Percentiles rank a stretch among this genome's conserved stretches.
These are phyloP conservation scores for Yarrowia osloensis DNA, from an alignment of 805 yeast species.

Conservation along the genomic window DNA sequence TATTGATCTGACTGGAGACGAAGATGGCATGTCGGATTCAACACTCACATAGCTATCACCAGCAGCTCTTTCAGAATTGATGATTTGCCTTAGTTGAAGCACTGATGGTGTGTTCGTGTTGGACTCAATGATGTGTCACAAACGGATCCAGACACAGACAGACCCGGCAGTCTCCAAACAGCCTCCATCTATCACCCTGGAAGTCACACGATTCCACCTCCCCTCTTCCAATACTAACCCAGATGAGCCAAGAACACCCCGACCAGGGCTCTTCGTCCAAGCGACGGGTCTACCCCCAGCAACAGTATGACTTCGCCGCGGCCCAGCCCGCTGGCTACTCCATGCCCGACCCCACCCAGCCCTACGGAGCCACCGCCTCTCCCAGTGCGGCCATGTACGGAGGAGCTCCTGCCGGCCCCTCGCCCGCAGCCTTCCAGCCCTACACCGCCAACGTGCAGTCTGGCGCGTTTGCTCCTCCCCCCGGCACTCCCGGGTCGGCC, in stretches of 20 bases:
- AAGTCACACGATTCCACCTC: too few relatives aligned
- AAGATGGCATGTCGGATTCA: too few relatives aligned
- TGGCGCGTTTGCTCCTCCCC: slow-evolving; percentile 35
- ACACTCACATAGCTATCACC: background rate
- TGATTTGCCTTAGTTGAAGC: too few relatives aligned
- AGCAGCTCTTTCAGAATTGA: too few relatives aligned
- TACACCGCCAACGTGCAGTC: slow-evolving; percentile 31
- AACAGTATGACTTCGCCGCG: slow-evolving; percentile 47
- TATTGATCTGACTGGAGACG: too few relatives aligned
- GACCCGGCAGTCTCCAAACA: too few relatives aligned
- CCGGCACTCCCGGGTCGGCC: slow-evolving; percentile 33
- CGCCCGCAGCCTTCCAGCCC: slow-evolving; percentile 36
- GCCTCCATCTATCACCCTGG: too few relatives aligned
- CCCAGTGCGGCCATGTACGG: slow-evolving; percentile 35
- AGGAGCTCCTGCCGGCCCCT: slow-evolving; percentile 32
- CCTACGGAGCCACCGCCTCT: slow-evolving; percentile 28
- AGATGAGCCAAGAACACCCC: slow-evolving; percentile 30
- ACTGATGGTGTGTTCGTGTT: too few relatives aligned
- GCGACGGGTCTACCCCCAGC: slow-evolving; percentile 53
- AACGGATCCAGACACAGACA: too few relatives aligned
- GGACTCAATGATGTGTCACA: too few relatives aligned
- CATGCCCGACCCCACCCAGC: slow-evolving; percentile 29
- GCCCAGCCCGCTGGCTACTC: slow-evolving; percentile 33
- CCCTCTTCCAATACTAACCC: too few relatives aligned
- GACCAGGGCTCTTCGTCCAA: slow-evolving; percentile 26